These are phyloP conservation scores for Mortierella sp. DNA, from an alignment of 371 early-diverging fungal species.

Conservation along the genomic window DNA sequence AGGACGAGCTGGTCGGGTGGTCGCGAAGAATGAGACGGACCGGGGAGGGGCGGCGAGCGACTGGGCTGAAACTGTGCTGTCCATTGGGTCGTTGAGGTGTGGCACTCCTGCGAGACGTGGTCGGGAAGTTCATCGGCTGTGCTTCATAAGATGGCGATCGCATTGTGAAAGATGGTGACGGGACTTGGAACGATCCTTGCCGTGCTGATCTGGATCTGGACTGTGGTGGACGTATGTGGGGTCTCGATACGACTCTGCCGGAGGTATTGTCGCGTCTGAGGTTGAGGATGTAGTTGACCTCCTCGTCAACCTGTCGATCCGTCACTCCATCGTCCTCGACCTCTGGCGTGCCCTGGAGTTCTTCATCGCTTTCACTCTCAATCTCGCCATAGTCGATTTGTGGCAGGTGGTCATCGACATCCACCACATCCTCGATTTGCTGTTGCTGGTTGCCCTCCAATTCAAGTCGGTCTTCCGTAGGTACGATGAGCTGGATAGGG, in stretches of 20 bases:
- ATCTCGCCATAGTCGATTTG: slow-evolving; percentile 31
- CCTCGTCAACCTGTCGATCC: slow-evolving; percentile 23
- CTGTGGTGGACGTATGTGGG: not conserved
- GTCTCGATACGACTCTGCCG: not conserved
- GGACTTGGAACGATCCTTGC: slow-evolving; percentile 4
- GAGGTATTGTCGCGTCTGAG: slow-evolving; percentile 15
- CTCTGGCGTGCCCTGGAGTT: slow-evolving; percentile 14
- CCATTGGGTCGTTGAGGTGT: slow-evolving; percentile 5
- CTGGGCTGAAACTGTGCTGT: slow-evolving; percentile 21
- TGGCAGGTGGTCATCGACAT: slow-evolving; percentile 31
- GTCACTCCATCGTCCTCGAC: slow-evolving; percentile 29
- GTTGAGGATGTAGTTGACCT: slow-evolving; percentile 24
- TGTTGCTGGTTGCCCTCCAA: slow-evolving; percentile 19
- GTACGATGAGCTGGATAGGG: slow-evolving; percentile 43
- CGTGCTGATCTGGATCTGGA: not conserved
- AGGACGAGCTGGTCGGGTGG: not conserved
- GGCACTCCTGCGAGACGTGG: slow-evolving; percentile 22
- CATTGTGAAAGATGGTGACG: slow-evolving; percentile 15
- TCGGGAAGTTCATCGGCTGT: slow-evolving; percentile 19
- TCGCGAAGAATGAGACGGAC: slow-evolving; percentile 23
- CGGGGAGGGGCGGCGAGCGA: slow-evolving; percentile 27
- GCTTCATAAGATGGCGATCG: slow-evolving; percentile 25
- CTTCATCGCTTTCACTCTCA: slow-evolving; percentile 53
- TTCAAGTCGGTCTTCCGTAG: slow-evolving; percentile 8
- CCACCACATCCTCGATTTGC: slow-evolving; percentile 22